Base-by-base conservation (phyloP, 164 flowering plant species). In the Vitis rupestris region DNA sequence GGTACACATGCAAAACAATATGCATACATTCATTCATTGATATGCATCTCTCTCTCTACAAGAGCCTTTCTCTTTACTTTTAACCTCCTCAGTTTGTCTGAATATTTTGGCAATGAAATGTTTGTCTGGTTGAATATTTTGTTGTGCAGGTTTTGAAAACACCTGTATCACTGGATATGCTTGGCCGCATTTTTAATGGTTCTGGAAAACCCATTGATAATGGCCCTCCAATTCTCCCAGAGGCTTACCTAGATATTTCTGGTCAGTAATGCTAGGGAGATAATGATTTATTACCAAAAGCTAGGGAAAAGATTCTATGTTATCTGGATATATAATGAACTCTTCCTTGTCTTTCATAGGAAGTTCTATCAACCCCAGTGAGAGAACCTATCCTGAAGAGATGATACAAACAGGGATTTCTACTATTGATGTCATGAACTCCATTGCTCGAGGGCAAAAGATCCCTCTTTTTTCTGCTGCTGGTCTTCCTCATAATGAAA, bases 381-480 rank as follows among this genome's bases (percentile, higher is more conserved):
- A 95, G 84, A 90, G 99, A 82, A 95, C 99, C 44, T 95, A 95
- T 75, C 98, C 98, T 50, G 99, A 95, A 76, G 99, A 95, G 75
- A 96, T 96, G 99, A 96, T 96, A 66, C 99, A 96, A 80, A 93
- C 99, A 2, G 98, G 99, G 59, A 96, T 93, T 75, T 96, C 98
- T 44, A 96, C 99, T 5, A 96, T 96, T 79, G 99, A 96, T 81
- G 98, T 96, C 70, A 96, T 96, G 99, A 96, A 96, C 59, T 96
- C 99, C 51, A 93, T 96, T 79, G 98, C 99, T 77, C 82, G 98
- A 76, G 98, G 98, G 64, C 98, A 96, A 70, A 96, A 96, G 79
- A 96, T 96, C 63, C 99, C 99, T 73, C 97, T 96, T 53, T 96
- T 95, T 67, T 96, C 99, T 71, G 99, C 99, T 72, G 99, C 99